Evolutionary conservation across 1,284 basidiomycete genomes (phyloP), one percentile per base, ranked within the genome.

Genomic region (Cutaneotrichosporon sp.): DNA sequence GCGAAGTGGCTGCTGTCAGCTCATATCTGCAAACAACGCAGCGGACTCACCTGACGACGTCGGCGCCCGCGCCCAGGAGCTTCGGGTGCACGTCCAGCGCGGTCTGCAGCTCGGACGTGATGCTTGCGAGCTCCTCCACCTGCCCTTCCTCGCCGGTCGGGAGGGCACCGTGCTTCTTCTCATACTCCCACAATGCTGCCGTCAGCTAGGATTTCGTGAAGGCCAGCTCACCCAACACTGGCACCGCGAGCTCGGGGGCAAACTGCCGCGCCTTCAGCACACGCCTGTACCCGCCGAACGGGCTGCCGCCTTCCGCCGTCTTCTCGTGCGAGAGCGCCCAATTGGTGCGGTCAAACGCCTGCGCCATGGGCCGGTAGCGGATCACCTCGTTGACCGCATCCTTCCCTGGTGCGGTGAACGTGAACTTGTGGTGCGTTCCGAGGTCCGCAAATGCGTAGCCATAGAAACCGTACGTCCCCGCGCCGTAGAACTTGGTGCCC

Each of bases 401-500:
- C 38, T 45, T 45, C 20, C 49, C n/a, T 18, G 34, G 29, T 5
- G 34, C 7, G 24, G 87, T 86, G 60, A 87, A 82, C 65, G 97
- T 86, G 76, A 90, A 95, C 67, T 92, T 87, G 74, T 95, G 92
- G 1, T 54, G 47, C 47, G 85, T 82, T 60, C 94, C 83, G 52
- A 99, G 84, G 76, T 99, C 95, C 63, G 91, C 91, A 76, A 98
- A 97, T 70, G 95, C 91, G 79, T 91, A 99, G 7, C 95, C 97
- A 53, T 89, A 83, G 63, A 95, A 83, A n/a, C 95, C 95, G 76
- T 92, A 94, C 13, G 90, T 88, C 10, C 89, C 89, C 0, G 93
- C 91, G 20, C 88, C 87, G 72, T 97, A 98, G 77, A 98, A 90
- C 16, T 89, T 88, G 66, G 88, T 91, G 33, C 82, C 80, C 56